Evolutionary conservation across 306 rosid species (phyloP).

Genomic region (Hippophae tibetana): DNA sequence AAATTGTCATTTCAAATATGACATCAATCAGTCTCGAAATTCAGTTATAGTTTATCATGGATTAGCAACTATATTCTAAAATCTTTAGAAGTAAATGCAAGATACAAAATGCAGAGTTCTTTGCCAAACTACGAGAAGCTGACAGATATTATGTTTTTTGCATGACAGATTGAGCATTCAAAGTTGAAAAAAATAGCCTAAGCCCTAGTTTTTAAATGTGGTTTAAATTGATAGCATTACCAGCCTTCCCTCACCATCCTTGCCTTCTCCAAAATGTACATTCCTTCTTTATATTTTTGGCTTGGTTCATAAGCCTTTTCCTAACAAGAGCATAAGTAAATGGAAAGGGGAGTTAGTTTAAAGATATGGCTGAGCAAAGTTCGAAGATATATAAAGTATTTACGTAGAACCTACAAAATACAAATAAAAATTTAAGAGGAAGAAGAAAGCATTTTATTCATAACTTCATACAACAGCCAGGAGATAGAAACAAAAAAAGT

Average conservation of each 20-base stretch:
- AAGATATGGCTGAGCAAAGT: not conserved
- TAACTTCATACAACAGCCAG: no score
- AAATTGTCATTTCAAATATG: no score
- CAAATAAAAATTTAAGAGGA: not conserved
- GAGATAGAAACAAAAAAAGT: not conserved
- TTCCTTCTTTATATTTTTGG: slow-evolving; percentile 30
- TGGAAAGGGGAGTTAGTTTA: slow-evolving; percentile 4
- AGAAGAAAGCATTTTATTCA: not conserved
- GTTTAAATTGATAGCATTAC: slow-evolving; percentile 8
- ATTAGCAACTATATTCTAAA: no score
- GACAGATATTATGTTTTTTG: not conserved
- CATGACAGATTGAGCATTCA: slow-evolving; percentile 1
- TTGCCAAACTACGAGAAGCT: not conserved
- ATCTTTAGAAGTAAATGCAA: not conserved
- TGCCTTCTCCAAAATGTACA: slow-evolving; percentile 31
- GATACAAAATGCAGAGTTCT: slow-evolving; percentile 3
- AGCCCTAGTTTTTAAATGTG: not conserved
- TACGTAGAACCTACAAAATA: not conserved
- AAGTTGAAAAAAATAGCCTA: slow-evolving; percentile 6
- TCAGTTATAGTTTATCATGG: no score
- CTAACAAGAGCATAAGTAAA: slow-evolving; percentile 10
- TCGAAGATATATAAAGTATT: not conserved
- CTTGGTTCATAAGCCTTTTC: slow-evolving; percentile 30
- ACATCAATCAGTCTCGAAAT: no score
- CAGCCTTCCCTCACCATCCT: slow-evolving; percentile 21